Evolutionary conservation across 2,329 filamentous ascomycete species (phyloP), one percentile per base, ranked within the genome.

Genomic region (Colletotrichum lupini): DNA sequence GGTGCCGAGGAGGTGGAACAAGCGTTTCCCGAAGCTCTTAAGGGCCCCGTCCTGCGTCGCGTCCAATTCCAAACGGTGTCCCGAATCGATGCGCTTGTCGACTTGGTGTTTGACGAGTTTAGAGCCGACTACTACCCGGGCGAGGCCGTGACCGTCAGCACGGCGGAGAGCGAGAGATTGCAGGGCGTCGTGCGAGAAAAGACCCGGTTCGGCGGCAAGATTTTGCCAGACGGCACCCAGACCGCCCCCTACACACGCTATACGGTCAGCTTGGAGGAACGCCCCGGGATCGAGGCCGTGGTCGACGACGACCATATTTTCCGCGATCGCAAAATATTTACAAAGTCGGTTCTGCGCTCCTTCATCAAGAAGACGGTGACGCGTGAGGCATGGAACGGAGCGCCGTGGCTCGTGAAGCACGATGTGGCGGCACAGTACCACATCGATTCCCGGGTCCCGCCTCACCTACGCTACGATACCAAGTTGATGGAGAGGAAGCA

Each of bases 321-420:
- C 75, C 93, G 97, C 75, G 95, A 98, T 80, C 92, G 95, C 65
- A 97, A 96, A 78, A 90, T 94, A 59, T 99, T 98, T 80, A 98
- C 96, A 32, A 98, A 99, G 83, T 92, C 95, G 61, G 95, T 98
- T 81, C 87, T 99, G 53, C 92, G 96, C 42, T 95, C 95, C 6
- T 99, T 98, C 76, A 94, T 99, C 76, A 98, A 98, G 81, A 95
- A 97, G 82, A 97, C 95, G 0, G 93, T 98, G n/a, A 93, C 92
- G 2, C 88, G 96, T 74, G 97, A 98, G 79, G 91, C 95, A 4
- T 98, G 95, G 95, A 96, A 92, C 74, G 96, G 96, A n/a, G 97
- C 97, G 0, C 96, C 97, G 0, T 99, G 97, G 97, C 86, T 97
- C 68, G 96, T 98, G 22, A 98, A 97, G 83, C 89, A 93, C 46